Percentiles rank a stretch among this genome's conserved stretches.
Evolutionary conservation across 768 basidiomycete genomes (phyloP).

Genomic region (Tremella yokohamensis): DNA sequence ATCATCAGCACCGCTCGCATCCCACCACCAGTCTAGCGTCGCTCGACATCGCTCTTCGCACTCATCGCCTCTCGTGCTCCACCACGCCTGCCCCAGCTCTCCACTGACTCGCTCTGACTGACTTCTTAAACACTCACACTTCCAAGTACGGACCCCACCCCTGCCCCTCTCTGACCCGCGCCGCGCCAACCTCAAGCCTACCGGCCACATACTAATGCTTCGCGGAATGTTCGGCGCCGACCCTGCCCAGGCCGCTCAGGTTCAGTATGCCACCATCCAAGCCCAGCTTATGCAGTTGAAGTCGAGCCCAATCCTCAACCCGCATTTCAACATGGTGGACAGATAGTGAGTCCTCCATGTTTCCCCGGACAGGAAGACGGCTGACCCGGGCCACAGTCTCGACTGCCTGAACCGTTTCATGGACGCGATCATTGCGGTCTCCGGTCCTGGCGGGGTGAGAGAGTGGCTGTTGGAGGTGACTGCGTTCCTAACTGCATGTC

Average conservation of each 20-base stretch:
- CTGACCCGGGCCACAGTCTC: conserved; percentile 18
- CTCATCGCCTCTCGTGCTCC: too few relatives aligned
- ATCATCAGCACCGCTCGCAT: too few relatives aligned
- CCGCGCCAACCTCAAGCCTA: not conserved
- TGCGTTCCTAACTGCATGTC: conserved; percentile 22
- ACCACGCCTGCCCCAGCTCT: too few relatives aligned
- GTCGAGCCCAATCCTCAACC: conserved; percentile 35
- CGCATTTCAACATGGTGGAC: conserved; percentile 35
- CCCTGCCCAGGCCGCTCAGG: not conserved
- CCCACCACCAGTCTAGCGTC: too few relatives aligned
- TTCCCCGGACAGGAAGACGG: not conserved
- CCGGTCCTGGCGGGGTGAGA: conserved; percentile 23
- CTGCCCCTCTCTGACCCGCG: not conserved
- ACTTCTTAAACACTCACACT: not conserved
- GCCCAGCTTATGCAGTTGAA: conserved; percentile 28
- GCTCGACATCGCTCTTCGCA: too few relatives aligned
- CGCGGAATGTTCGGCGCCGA: not conserved
- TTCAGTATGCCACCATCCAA: conserved; percentile 9
- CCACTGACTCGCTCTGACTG: not conserved
- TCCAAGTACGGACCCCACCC: not conserved
- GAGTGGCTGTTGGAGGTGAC: conserved; percentile 43
- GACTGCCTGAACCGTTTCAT: conserved; percentile 36
- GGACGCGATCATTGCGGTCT: conserved; percentile 23
- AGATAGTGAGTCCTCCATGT: conserved; percentile 30
- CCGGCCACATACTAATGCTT: not conserved